Conservation (phyloP, 495 filamentous ascomycete genomes). For the Neurospora africana region DNA sequence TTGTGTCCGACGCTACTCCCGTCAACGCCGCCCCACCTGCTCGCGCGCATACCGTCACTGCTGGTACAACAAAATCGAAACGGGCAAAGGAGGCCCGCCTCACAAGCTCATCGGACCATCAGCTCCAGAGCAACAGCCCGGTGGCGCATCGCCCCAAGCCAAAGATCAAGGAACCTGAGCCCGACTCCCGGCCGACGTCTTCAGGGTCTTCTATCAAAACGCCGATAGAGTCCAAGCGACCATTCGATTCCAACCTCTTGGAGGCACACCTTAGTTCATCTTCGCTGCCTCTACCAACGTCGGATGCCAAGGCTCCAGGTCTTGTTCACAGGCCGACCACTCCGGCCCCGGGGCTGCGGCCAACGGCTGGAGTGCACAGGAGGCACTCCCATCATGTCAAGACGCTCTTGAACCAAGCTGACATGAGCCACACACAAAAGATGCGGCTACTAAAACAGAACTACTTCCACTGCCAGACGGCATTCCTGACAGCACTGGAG, state of each 20-base stretch:
- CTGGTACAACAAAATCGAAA: constrained; percentile 34
- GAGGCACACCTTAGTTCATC: constrained; percentile 38
- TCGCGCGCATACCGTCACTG: constrained; percentile 53
- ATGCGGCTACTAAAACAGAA: constrained; percentile 55
- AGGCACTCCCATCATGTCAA: constrained; percentile 41
- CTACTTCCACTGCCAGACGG: constrained; percentile 64
- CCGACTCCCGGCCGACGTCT: constrained; percentile 10
- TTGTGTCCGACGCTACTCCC: constrained; percentile 31
- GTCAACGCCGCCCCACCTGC: constrained; percentile 41
- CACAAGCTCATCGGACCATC: constrained; percentile 29
- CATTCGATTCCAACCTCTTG: constrained; percentile 24
- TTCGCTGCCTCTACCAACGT: constrained; percentile 10
- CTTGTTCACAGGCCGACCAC: constrained; percentile 33
- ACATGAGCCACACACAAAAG: constrained; percentile 46
- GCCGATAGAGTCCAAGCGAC: background rate
- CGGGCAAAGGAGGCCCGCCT: constrained; percentile 34
- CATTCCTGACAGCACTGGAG: constrained; percentile 60
- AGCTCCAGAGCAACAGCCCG: constrained; percentile 6
- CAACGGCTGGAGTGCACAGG: constrained; percentile 35
- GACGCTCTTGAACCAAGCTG: constrained; percentile 37
- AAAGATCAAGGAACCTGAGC: constrained; percentile 4
- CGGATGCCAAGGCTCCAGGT: constrained; percentile 38
- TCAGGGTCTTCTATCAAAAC: constrained; percentile 5
- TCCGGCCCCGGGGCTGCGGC: constrained; percentile 42
- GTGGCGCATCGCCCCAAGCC: constrained; percentile 19